Percentiles rank a stretch among this genome's conserved stretches.
phyloP scores from a whole-genome alignment of 495 filamentous ascomycete species.

The Thermothielavioides terrestris region DNA sequence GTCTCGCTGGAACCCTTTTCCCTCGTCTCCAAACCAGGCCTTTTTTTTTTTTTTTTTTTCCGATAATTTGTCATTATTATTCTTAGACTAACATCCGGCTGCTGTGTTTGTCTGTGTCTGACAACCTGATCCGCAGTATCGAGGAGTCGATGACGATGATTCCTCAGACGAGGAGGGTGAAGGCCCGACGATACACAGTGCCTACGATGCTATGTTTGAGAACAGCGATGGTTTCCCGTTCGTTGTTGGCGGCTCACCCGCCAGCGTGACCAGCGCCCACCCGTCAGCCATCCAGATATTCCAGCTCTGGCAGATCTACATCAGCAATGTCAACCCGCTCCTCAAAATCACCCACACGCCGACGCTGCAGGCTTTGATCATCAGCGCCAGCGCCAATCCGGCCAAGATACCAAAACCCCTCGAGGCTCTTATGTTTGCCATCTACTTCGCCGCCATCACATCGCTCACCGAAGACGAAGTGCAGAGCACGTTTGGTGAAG shows the following conservation, averaged over 20 bases:
- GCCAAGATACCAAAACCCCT: slow-evolving; percentile 39
- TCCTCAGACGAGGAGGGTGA: slow-evolving; percentile 56
- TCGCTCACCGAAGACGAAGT: slow-evolving; percentile 46
- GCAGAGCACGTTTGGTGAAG: slow-evolving; percentile 40
- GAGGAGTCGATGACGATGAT: slow-evolving; percentile 39
- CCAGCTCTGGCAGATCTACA: slow-evolving; percentile 63
- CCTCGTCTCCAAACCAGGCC: neutral
- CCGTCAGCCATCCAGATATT: slow-evolving; percentile 61
- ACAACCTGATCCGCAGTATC: slow-evolving; percentile 30
- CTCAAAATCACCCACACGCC: slow-evolving; percentile 59
- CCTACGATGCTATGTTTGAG: slow-evolving; percentile 46
- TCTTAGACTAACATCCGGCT: neutral
- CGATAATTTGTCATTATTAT: neutral
- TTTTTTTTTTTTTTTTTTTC: neutral
- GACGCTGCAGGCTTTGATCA: slow-evolving; percentile 47
- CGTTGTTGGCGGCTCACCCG: slow-evolving; percentile 40
- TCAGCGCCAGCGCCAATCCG: slow-evolving; percentile 40
- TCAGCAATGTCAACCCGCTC: slow-evolving; percentile 62
- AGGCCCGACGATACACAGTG: slow-evolving; percentile 43
- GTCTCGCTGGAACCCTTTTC: neutral
- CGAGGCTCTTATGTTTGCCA: slow-evolving; percentile 49
- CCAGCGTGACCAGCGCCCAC: slow-evolving; percentile 49
- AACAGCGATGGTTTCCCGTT: slow-evolving; percentile 52
- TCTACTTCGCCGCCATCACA: slow-evolving; percentile 46
- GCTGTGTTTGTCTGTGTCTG: slow-evolving; percentile 3